Evolutionary conservation across 2,329 filamentous ascomycete species (phyloP), one percentile per base, ranked within the genome.

Genomic region (Monilinia vaccinii-corymbosi): DNA sequence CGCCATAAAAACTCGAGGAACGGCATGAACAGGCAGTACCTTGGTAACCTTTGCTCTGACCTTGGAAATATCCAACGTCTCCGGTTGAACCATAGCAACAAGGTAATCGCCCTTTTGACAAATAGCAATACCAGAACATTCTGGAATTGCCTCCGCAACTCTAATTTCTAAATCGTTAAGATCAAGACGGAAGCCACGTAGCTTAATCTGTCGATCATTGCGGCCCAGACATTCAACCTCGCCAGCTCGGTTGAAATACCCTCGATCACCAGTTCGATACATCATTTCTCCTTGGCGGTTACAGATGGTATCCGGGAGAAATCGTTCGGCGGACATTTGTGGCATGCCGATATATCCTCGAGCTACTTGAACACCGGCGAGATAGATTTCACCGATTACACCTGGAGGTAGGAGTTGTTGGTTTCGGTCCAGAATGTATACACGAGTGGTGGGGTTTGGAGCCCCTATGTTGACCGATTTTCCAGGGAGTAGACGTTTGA

Each of bases 261-360:
- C 76, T 1, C 66, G 58, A 62, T 79, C 77, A 6, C 77, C 77
- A 0, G 76, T 79, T 31, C 67, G 63, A 61, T 76, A 77, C 70
- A 75, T 77, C 3, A 32, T 49, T 59, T 72, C 69, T 2, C 47
- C 62, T 5, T 51, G 36, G 1, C 58, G 52, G 28, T 60, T 53
- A 25, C 48, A 47, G 28, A 74, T 63, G 0, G 67, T 48, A 59
- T 76, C 74, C 0, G 64, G 62, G 7, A 71, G 61, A 44, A 74
- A 74, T 61, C 71, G 67, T 1, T 69, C 66, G 2, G 64, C 66
- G 3, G 71, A 73, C 23, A 67, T 60, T 4, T 72, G 65, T 1
- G 68, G 64, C n/a, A 57, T 34, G 46, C 72, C 67, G 14, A 79
- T 64, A 63, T 79, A 80, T 3, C 76, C 77, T 0, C 60, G 51